A percentile compares a stretch with the other conserved stretches of the same genome.
Conservation (phyloP, 371 early-diverging fungal species). For the Syncephalastrum monosporum region DNA sequence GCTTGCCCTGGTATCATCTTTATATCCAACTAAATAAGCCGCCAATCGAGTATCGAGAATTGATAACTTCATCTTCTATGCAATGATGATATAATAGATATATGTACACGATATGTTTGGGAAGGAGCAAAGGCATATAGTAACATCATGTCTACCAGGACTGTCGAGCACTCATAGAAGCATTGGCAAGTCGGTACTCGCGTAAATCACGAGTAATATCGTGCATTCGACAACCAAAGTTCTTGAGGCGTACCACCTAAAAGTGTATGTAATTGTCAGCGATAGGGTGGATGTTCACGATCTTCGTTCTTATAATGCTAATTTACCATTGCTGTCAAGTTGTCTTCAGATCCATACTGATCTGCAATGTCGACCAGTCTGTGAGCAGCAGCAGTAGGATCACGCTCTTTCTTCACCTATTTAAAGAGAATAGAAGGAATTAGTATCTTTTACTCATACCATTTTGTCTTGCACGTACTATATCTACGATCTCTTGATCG, state of each 20-base stretch:
- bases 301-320: neutral
- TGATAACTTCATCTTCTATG: too few relatives aligned
- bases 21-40: too few relatives aligned
- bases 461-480: slow-evolving; percentile 40
- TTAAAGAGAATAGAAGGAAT: neutral
- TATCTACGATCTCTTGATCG: slow-evolving; percentile 77
- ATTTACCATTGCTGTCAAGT: slow-evolving; percentile 66
- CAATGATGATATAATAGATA: neutral
- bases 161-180: slow-evolving; percentile 48
- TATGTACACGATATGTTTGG: neutral
- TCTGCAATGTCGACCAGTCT: slow-evolving; percentile 69
- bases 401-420: slow-evolving; percentile 53
- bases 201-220: slow-evolving; percentile 71
- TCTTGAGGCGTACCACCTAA: slow-evolving; percentile 73
- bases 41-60: too few relatives aligned
- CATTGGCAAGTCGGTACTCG: slow-evolving; percentile 58
- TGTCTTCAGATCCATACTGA: slow-evolving; percentile 75
- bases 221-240: slow-evolving; percentile 73
- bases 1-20: too few relatives aligned
- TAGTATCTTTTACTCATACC: neutral
- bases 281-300: neutral
- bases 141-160: slow-evolving; percentile 32
- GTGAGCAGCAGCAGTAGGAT: slow-evolving; percentile 60
- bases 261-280: neutral
- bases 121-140: neutral